These are phyloP conservation scores for Erigeron philadelphicus DNA, from an alignment of 140 eudicot genomes.

Conservation along the genomic window DNA sequence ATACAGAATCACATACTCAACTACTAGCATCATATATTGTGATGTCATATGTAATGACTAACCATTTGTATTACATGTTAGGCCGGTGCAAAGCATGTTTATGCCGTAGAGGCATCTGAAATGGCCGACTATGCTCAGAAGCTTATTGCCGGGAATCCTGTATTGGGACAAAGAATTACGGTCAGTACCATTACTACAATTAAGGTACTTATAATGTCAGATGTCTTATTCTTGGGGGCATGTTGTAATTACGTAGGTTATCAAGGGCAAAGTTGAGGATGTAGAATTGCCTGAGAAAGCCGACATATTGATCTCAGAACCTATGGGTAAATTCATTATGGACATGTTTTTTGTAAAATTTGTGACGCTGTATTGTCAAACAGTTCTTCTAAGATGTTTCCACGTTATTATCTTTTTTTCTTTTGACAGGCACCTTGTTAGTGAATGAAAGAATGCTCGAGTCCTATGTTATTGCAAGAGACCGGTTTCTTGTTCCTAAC, in stretches of 20 bases:
- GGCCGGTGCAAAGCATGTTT: slow-evolving; percentile 99
- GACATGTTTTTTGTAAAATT: neutral
- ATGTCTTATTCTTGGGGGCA: slow-evolving; percentile 20
- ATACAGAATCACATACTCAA: neutral
- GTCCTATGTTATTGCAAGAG: slow-evolving; percentile 96
- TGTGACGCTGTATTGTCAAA: slow-evolving; percentile 1
- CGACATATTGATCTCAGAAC: slow-evolving; percentile 91
- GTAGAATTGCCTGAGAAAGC: slow-evolving; percentile 95
- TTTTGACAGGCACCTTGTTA: slow-evolving; percentile 68
- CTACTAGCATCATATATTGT: neutral
- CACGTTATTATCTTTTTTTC: neutral
- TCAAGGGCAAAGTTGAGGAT: slow-evolving; percentile 94
- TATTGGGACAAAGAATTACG: slow-evolving; percentile 69
- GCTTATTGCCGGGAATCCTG: slow-evolving; percentile 88
- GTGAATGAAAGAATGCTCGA: slow-evolving; percentile 96
- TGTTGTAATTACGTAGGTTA: slow-evolving; percentile 45
- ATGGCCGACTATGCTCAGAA: slow-evolving; percentile 94
- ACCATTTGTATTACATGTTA: slow-evolving; percentile 23
- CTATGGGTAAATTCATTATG: slow-evolving; percentile 66
- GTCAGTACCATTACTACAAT: slow-evolving; percentile 33
- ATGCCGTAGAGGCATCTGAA: slow-evolving; percentile 98
- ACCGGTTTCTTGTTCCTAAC: slow-evolving; percentile 83
- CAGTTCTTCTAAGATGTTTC: neutral
- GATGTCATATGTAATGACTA: slow-evolving; percentile 17
- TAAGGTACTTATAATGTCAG: slow-evolving; percentile 3